Evolutionary conservation across 441 rosid genomes (phyloP), one percentile per base, ranked within the genome.

Genomic region (Biscutella laevigata): DNA sequence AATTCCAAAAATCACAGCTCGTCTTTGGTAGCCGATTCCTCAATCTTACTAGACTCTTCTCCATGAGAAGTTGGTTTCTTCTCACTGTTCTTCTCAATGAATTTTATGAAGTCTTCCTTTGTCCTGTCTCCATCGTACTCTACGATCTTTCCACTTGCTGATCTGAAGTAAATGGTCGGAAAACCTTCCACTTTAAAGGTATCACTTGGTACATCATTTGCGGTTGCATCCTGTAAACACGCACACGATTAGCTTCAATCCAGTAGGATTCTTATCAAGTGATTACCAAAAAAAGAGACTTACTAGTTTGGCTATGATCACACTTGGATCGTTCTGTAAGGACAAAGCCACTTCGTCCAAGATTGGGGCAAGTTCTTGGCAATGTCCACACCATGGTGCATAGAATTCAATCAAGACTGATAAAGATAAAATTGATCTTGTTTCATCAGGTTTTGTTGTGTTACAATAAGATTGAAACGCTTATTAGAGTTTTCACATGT

Each of bases 351-450:
- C 90, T 80, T 88, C 99, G 58, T 88, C 95, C 76, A 92, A 75
- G 67, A 88, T 82, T 1, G 97, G 97, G 3, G 95, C 99, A 71
- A 92, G 57, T 27, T 79, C 72, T 60, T 88, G 74, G 86, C 97
- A 88, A 62, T 92, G 95, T 59, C 99, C 97, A 58, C 97, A 88
- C 99, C 99, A 86, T 0, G 97, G 97, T 34, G 99, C 97, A 56
- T 92, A 92, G 61, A 92, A 88, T 73, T 88, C 99, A 5, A 92
- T 56, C 40, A 92, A 72, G 49, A 92, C 99, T 92, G 5, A 56
- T 15, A n/a, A n/a, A 22, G 22, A 47, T 33, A 53, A 37, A 27
- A 33, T 27, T 22, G 14, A 17, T 3, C 34, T 12, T n/a, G n/a
- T 14, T 39, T 11, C 6, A 15, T 66, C 6, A 38, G 30, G 35